phyloP scores from a whole-genome alignment of 306 rosid species.

The Hippophae gyantsensis region DNA sequence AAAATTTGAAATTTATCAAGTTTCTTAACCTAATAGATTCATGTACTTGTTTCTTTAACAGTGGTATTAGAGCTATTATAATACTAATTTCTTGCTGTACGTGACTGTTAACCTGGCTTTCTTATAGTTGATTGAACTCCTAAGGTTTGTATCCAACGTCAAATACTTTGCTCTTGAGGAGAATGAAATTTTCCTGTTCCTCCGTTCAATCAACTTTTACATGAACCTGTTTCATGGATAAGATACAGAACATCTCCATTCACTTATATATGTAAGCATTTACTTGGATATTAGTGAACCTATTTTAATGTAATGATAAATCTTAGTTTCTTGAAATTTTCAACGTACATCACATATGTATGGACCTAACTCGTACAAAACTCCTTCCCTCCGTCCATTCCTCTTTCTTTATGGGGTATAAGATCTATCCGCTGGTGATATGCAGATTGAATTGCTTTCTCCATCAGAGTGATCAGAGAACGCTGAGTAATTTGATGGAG shows the following conservation, averaged over 20 bases:
- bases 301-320: too few species aligned
- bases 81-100: constrained; percentile 26
- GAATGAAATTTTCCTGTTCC: constrained; percentile 29
- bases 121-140: constrained; percentile 61
- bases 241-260: too few species aligned
- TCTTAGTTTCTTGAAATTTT: too few species aligned
- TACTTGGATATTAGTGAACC: too few species aligned
- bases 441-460: constrained; percentile 45
- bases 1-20: too few species aligned
- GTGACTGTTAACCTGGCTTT: constrained; percentile 48
- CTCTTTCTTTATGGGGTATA: constrained; percentile 21
- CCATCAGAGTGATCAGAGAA: constrained; percentile 59
- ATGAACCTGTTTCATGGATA: too few species aligned
- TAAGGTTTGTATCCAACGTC: constrained; percentile 32
- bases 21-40: too few species aligned
- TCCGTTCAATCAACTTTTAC: background rate
- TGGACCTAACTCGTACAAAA: too few species aligned
- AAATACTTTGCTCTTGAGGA: constrained; percentile 29
- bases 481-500: constrained; percentile 49
- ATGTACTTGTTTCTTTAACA: too few species aligned
- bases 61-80: too few species aligned
- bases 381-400: constrained; percentile 7
- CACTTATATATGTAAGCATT: too few species aligned
- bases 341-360: too few species aligned
- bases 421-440: constrained; percentile 27